Base-by-base conservation (phyloP, 2,329 filamentous ascomycete species). In the Claviceps monticola region DNA sequence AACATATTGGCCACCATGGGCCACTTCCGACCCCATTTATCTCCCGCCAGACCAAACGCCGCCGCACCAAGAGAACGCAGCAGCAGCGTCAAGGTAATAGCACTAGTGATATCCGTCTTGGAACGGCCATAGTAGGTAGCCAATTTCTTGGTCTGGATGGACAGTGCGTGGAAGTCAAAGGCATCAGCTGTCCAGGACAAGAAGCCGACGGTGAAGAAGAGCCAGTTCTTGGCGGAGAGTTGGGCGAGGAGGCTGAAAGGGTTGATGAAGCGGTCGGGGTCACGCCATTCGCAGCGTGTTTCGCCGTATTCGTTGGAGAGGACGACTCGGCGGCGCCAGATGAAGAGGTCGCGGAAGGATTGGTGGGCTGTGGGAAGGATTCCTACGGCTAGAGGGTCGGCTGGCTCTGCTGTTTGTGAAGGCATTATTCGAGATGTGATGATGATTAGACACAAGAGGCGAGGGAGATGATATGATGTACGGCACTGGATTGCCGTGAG, bases 1-100 rank as follows among this genome's bases (percentile, higher is more conserved):
- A 89, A 71, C 80, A 90, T 86, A 71, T 91, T 91, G 59, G 80
- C 59, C 8, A 90, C 82, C 83, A 90, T 87, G 45, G 86, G 86
- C 82, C 84, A 88, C 68, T 90, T 91, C 51, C 87, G 79, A 6
- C 88, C 88, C 64, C 80, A 93, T 57, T 81, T 81, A 66, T 94
- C 88, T 57, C 85, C 84, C 1, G 84, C 80, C 21, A 91, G 70
- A 53, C 88, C 88, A 56, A 94, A 93, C 61, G 79, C 61, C 19
- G 83, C 82, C 4, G 87, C 86, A 8, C 88, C 88, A 29, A 90
- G 69, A 11, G 84, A 87, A 37, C 86, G 77, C 45, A 90, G 74
- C 34, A 91, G 75, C 14, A 91, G 72, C 0, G 86, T 88, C 37
- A 91, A 70, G 23, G 82, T 88, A 57, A 89, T 88, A 54, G 83